Evolutionary conservation across 768 basidiomycete genomes (phyloP), one percentile per base, ranked within the genome.

Genomic region (Artomyces pyxidatus): DNA sequence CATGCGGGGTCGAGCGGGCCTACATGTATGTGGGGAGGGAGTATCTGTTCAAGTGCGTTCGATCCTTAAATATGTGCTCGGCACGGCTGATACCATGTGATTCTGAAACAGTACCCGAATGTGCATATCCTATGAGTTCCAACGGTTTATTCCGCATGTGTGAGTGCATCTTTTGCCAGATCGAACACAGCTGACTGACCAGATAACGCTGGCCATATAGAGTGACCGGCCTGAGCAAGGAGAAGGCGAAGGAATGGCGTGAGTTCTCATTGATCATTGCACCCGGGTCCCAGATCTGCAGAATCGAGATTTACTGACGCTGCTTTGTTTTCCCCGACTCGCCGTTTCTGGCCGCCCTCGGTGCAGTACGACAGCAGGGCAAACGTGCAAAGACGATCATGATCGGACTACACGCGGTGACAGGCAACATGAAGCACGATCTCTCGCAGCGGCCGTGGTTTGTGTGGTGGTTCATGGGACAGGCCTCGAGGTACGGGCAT

Each of bases 391-490:
- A 76, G 43, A 72, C 75, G 14, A 72, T 80, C 37, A 77, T 81
- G 69, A 61, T 65, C 23, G 80, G 77, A 6, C 64, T 85, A 43
- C 71, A 75, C 47, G 69, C 74, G 1, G 69, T 85, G 52, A 83
- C 83, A 5, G 80, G 80, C 3, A 55, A 62, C 39, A 50, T 50
- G n/a, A 57, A 61, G 42, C 71, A 77, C 49, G 59, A 70, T 21
- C 62, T 85, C 32, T 63, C 74, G 3, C 69, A 73, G 14, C 66
- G 81, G 45, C 83, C 83, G 7, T 82, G 79, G 60, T 84, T 77
- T 60, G 70, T 77, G 21, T 82, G 81, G 59, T 84, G 81, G 81
- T 83, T 85, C 55, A 80, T 83, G 78, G 72, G 73, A n/a, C 81
- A 85, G 63, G 72, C 82, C 47, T 70, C 64, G 59, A 73, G 77